Evolutionary conservation across 352 stramenopile genomes (phyloP), one percentile per base, ranked within the genome.

Genomic region (Lagenidium sp.): DNA sequence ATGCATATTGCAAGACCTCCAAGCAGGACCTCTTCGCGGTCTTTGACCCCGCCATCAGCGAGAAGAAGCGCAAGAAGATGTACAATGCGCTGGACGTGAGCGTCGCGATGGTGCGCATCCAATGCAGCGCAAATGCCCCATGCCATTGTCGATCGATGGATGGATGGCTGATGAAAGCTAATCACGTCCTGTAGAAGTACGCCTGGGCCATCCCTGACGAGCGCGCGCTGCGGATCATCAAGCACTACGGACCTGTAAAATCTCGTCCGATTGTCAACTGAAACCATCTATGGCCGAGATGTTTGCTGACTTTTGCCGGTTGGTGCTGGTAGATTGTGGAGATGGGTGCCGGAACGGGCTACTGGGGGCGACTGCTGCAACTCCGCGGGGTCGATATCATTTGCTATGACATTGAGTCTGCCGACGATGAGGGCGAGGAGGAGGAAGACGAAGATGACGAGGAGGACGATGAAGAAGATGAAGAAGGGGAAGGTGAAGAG

Each of bases 141-240:
- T n/a, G n/a, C n/a, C n/a, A n/a, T n/a, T n/a, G n/a, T n/a, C n/a
- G n/a, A n/a, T n/a, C n/a, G n/a, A n/a, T n/a, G n/a, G n/a, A n/a
- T n/a, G 25, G 15, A 40, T 40, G n/a, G 16, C 12, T 15, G 15
- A 28, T 13, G 6, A 2, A 36, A 25, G 10, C 7, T 24, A 36
- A 22, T 18, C 21, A 32, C 11, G 25, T 39, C 19, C 4, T 5
- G 37, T 63, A 97, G 71, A 82, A 82, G 59, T 97, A 95, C 60
- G 69, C 83, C 30, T 97, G 90, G 92, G 89, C 89, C 19, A 96
- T 94, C 35, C 92, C 92, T 1, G 74, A 95, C 60, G 68, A 88
- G 39, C 71, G 76, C 16, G 78, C 83, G 19, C 57, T 98, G 46
- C 72, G 65, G 4, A 91, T 98, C 56, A 79, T 97, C 57, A 90